A percentile compares a stretch with the other conserved stretches of the same genome.
Evolutionary conservation across 352 stramenopile genomes (phyloP).

Genomic region (Phytopythium sindhum): DNA sequence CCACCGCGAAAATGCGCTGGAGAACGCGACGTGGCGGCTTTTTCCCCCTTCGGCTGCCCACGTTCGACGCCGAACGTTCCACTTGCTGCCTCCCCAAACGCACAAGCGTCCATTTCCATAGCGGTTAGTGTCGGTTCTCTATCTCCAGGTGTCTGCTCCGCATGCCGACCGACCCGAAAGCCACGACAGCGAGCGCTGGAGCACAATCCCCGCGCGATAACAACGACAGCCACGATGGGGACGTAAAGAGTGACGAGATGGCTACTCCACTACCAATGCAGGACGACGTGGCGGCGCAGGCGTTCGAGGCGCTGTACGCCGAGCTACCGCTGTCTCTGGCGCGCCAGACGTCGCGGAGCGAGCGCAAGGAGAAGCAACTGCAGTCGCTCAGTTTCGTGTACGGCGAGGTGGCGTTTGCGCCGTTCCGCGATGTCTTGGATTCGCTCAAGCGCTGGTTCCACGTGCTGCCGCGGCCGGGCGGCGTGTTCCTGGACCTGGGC

Average conservation of each 20-base stretch:
- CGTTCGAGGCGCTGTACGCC: conserved; percentile 48
- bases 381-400: conserved; percentile 82
- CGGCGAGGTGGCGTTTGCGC: conserved; percentile 84
- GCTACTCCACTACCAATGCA: neutral
- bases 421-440: conserved; percentile 70
- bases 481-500: conserved; percentile 86
- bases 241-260: neutral
- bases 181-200: neutral
- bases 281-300: conserved; percentile 11
- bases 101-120: too few relatives aligned
- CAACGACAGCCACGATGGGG: neutral
- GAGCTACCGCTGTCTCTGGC: conserved; percentile 33
- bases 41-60: neutral
- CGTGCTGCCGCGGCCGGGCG: conserved; percentile 59
- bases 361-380: conserved; percentile 50
- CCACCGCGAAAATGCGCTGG: neutral
- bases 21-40: neutral
- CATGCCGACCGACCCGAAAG: neutral
- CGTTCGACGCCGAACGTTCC: neutral
- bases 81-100: neutral
- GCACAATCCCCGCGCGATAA: neutral
- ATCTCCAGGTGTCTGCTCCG: too few relatives aligned
- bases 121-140: too few relatives aligned
- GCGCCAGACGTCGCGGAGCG: conserved; percentile 29
- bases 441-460: conserved; percentile 56